A percentile compares a stretch with the other conserved stretches of the same genome.
Conservation (phyloP, 306 rosid species). For the Biancaea sappan region DNA sequence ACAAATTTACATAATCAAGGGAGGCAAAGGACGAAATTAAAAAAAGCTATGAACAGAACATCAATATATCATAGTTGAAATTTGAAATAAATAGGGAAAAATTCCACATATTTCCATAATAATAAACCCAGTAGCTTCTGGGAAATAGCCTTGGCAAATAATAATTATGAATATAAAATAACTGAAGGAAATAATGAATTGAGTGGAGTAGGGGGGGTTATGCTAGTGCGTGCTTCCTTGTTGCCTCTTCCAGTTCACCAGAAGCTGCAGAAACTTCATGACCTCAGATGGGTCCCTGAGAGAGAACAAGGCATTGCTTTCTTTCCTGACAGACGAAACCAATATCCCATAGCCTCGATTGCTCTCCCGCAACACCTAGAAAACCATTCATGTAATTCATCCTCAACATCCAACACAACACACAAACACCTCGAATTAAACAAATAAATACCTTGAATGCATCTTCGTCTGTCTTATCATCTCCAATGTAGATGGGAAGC, state of each 20-base stretch:
- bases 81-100: neutral
- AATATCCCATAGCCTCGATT: constrained; percentile 77
- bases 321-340: constrained; percentile 75
- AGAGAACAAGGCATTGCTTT: constrained; percentile 81
- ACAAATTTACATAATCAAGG: too few relatives aligned
- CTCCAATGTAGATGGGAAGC: constrained; percentile 87
- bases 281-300: constrained; percentile 83
- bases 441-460: constrained; percentile 73
- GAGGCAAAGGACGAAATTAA: too few relatives aligned
- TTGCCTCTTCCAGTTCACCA: constrained; percentile 66
- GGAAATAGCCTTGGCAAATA: neutral
- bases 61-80: neutral
- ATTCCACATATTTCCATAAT: neutral
- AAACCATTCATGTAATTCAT: neutral
- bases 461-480: constrained; percentile 92
- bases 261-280: constrained; percentile 73
- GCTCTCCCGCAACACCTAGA: constrained; percentile 63
- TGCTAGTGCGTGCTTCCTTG: too few relatives aligned
- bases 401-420: neutral
- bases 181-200: neutral
- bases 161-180: neutral
- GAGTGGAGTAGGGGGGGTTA: neutral
- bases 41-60: too few relatives aligned
- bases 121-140: neutral
- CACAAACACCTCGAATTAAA: too few relatives aligned